phyloP scores from a whole-genome alignment of 1,139 yeast species.

The Blastobotrys indianensis region DNA sequence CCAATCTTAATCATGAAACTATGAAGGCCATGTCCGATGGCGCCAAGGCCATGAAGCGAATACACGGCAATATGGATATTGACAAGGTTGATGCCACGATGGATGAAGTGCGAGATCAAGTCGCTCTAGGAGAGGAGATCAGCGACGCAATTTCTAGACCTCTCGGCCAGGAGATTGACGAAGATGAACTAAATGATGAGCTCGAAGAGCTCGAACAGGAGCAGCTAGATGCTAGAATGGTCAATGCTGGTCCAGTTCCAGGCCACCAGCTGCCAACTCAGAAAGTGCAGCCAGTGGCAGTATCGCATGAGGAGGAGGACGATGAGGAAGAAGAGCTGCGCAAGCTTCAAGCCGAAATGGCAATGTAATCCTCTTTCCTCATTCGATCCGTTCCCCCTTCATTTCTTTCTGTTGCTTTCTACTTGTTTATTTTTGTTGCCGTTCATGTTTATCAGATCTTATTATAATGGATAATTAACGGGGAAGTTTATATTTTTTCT shows the following conservation, averaged over 20 bases:
- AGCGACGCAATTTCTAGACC: slow-evolving; percentile 95
- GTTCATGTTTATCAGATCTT: neutral
- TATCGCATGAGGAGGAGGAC: slow-evolving; percentile 31
- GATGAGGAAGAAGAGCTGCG: slow-evolving; percentile 44
- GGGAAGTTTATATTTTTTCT: neutral
- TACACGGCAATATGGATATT: slow-evolving; percentile 90
- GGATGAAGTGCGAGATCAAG: slow-evolving; percentile 97
- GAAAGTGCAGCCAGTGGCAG: slow-evolving; percentile 18
- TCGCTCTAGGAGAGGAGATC: slow-evolving; percentile 89
- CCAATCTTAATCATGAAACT: slow-evolving; percentile 93
- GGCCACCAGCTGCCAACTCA: slow-evolving; percentile 34
- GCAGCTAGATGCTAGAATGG: slow-evolving; percentile 55
- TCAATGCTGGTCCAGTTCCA: slow-evolving; percentile 43
- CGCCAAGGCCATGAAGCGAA: slow-evolving; percentile 92
- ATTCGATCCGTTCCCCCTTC: too few species aligned
- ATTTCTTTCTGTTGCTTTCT: slow-evolving; percentile 11
- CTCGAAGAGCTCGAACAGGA: slow-evolving; percentile 84
- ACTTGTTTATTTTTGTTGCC: slow-evolving; percentile 6
- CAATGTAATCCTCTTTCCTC: slow-evolving; percentile 54
- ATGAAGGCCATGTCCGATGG: slow-evolving; percentile 99
- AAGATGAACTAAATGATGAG: slow-evolving; percentile 88
- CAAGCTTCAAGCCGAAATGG: slow-evolving; percentile 93
- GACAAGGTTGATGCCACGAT: slow-evolving; percentile 97
- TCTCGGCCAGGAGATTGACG: slow-evolving; percentile 70
- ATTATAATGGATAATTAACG: too few species aligned